Evolutionary conservation across 176 grass and related monocot species (phyloP).

Genomic region (Eragrostis curvula): DNA sequence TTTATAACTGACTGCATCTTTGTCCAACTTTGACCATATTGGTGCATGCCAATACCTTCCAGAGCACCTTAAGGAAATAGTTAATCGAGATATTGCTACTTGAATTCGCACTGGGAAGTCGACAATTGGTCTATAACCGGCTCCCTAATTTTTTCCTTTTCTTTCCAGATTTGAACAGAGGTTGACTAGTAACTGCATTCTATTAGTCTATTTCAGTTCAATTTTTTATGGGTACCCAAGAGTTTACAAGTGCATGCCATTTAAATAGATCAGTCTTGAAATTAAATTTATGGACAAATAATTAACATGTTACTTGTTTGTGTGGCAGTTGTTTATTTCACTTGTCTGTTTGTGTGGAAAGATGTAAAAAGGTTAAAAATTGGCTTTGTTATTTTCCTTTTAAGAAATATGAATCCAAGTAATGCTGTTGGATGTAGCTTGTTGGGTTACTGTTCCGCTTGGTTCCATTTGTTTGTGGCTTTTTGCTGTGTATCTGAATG

Average conservation of each 20-base stretch:
- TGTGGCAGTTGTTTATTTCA: background rate
- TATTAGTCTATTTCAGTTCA: background rate
- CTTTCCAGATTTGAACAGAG: background rate
- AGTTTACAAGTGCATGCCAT: background rate
- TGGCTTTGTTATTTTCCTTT: background rate
- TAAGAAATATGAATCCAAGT: background rate
- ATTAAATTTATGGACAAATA: slow-evolving; percentile 10
- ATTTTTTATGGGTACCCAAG: slow-evolving; percentile 5
- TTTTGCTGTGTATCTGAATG: background rate
- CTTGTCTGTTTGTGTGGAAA: background rate
- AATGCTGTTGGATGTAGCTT: slow-evolving; percentile 2
- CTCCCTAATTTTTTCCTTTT: background rate
- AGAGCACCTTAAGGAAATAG: slow-evolving; percentile 6
- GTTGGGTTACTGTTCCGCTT: background rate
- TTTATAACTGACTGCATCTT: slow-evolving; percentile 20
- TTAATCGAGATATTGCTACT: background rate
- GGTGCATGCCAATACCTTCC: background rate
- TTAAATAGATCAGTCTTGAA: background rate
- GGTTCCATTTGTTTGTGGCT: background rate
- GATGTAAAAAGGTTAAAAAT: background rate
- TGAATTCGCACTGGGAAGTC: background rate
- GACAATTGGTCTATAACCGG: background rate
- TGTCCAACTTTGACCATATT: background rate
- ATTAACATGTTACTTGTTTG: slow-evolving; percentile 17
- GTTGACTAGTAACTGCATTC: slow-evolving; percentile 18